A percentile compares a stretch with the other conserved stretches of the same genome.
Evolutionary conservation across 768 basidiomycete species (phyloP).

Genomic region (Clitopilus passeckerianus): DNA sequence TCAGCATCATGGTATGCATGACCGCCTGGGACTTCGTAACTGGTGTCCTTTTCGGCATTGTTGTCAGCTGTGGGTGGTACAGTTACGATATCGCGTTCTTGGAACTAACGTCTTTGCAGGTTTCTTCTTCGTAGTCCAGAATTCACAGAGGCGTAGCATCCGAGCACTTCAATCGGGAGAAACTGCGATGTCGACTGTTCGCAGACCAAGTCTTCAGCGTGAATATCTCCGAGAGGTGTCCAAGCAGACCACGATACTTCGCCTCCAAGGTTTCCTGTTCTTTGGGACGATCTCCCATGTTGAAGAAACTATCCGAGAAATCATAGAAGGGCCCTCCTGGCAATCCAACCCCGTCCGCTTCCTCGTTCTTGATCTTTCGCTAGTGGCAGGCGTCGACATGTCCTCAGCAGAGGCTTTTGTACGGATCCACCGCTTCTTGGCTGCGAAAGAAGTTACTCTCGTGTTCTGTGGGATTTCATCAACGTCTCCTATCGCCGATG

Average conservation of each 20-base stretch:
- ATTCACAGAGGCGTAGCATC: constrained; percentile 81
- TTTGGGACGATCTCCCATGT: constrained; percentile 91
- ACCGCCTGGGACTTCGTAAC: constrained; percentile 92
- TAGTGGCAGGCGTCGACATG: constrained; percentile 90
- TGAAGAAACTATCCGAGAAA: constrained; percentile 77
- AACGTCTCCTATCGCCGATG: constrained; percentile 62
- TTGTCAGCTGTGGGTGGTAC: constrained; percentile 71
- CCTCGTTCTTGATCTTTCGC: constrained; percentile 81
- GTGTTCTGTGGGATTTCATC: constrained; percentile 81
- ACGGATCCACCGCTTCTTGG: constrained; percentile 77
- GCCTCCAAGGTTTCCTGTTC: constrained; percentile 87
- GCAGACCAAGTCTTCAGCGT: constrained; percentile 82
- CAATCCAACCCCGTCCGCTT: constrained; percentile 77
- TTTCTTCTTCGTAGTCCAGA: constrained; percentile 96
- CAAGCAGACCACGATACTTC: constrained; percentile 83
- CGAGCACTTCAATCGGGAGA: constrained; percentile 80
- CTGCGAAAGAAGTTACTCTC: constrained; percentile 71
- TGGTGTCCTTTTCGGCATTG: constrained; percentile 88
- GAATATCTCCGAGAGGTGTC: constrained; percentile 92
- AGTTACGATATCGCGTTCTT: not conserved
- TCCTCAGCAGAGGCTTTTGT: constrained; percentile 95
- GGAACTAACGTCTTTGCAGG: constrained; percentile 31
- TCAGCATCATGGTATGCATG: constrained; percentile 89
- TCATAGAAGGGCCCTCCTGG: constrained; percentile 72
- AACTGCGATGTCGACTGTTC: constrained; percentile 84